phyloP scores from a whole-genome alignment of 2,329 filamentous ascomycete species.

The Epichloe baconii region DNA sequence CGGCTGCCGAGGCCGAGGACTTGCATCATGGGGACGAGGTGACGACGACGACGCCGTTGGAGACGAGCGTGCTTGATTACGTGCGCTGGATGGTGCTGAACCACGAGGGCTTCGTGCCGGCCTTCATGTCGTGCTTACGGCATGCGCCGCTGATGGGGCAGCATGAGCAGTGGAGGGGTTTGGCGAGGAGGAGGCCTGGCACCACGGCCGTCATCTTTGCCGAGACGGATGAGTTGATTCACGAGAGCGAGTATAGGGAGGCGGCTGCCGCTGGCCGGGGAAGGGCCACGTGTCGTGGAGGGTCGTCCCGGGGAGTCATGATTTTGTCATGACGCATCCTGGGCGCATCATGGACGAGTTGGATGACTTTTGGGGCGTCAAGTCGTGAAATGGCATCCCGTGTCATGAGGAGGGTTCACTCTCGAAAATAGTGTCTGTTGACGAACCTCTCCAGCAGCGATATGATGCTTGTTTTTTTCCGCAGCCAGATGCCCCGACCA shows the following conservation, averaged over 20 bases:
- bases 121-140: conserved; percentile 46
- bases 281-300: conserved; percentile 35
- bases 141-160: conserved; percentile 40
- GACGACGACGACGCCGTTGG: conserved; percentile 22
- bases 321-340: conserved; percentile 48
- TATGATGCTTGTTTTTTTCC: no score
- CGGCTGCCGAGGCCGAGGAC: conserved; percentile 32
- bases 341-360: conserved; percentile 31
- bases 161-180: conserved; percentile 33
- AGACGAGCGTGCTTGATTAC: conserved; percentile 33
- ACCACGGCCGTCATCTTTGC: conserved; percentile 41
- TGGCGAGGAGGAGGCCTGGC: conserved; percentile 28
- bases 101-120: conserved; percentile 44
- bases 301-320: conserved; percentile 42
- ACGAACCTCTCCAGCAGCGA: no score
- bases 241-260: conserved; percentile 32
- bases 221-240: conserved; percentile 37
- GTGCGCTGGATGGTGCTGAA: conserved; percentile 45
- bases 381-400: background rate
- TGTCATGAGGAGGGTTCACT: no score
- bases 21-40: background rate
- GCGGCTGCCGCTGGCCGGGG: conserved; percentile 35
- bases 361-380: conserved; percentile 32
- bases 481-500: no score
- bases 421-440: no score